Conservation (phyloP, 306 rosid genomes). For the Trichosanthes truncata region DNA sequence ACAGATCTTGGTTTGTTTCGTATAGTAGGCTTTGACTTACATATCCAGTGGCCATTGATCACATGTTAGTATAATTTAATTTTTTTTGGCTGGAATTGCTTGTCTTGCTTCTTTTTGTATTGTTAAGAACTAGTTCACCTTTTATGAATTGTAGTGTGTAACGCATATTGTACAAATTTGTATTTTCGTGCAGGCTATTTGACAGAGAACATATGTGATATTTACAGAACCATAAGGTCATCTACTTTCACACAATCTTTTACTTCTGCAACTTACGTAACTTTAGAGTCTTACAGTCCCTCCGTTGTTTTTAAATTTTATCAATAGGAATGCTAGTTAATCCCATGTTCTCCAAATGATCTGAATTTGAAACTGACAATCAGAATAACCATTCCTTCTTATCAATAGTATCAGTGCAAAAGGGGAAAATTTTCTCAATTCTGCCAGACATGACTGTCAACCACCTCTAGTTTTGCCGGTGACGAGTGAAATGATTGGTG, state of each 20-base stretch:
- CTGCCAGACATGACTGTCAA: slow-evolving; percentile 69
- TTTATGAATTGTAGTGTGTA: not conserved
- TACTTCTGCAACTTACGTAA: slow-evolving; percentile 8
- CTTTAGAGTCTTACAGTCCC: slow-evolving; percentile 5
- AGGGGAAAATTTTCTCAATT: slow-evolving; percentile 55
- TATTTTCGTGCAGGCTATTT: slow-evolving; percentile 51
- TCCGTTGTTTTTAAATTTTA: not conserved
- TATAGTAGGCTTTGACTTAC: not conserved
- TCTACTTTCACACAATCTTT: slow-evolving; percentile 9
- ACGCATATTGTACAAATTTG: not conserved
- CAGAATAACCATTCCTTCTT: slow-evolving; percentile 11
- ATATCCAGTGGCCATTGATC: not conserved
- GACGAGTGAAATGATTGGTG: slow-evolving; percentile 63
- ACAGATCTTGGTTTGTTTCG: not conserved
- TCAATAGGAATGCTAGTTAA: not conserved
- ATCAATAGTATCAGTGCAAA: slow-evolving; percentile 52
- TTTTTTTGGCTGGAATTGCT: not conserved
- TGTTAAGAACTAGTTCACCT: not conserved
- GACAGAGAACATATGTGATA: slow-evolving; percentile 45
- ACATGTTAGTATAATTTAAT: not conserved
- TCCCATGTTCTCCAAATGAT: not conserved
- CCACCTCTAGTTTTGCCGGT: slow-evolving; percentile 56
- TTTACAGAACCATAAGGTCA: slow-evolving; percentile 57
- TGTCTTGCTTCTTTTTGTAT: not conserved
- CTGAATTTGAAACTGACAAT: not conserved